Base-by-base conservation (phyloP, 2,329 filamentous ascomycete genomes). In the Blumeria hordei region DNA sequence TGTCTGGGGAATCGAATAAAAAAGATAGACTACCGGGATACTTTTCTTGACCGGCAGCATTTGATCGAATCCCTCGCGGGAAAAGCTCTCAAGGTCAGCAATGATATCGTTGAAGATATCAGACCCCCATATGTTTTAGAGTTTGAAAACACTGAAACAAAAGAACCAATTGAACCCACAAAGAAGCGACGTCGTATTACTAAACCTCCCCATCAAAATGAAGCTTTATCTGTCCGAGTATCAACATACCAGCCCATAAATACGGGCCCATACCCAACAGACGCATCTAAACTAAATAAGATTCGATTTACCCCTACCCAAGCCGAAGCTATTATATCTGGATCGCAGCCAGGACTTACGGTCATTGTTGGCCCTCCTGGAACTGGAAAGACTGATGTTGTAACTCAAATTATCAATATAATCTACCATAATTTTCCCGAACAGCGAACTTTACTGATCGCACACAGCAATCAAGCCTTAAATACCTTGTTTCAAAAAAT, bases 401-500 rank as follows among this genome's bases (percentile, higher is more conserved):
- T 88, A 51, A 95, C 90, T 4, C 92, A 98, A 67, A 93, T 96
- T 66, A 98, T 98, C 69, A 95, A 86, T 71, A 95, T 96, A 67
- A 84, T 98, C 62, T 98, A 98, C 65, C 90, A 96, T 71, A 94
- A 96, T 69, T 98, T 95, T 66, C 88, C 92, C 7, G 74, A 82
- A 59, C 88, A 98, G 67, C 83, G 87, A 62, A 98, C 92, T 0
- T 71, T 98, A 16, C 77, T 98, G 43, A 80, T 98, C 59, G 92
- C 92, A 4, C 92, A 98, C 67, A 96, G 90, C 68, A 98, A 98
- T 65, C 93, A 98, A 67, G 93, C 92, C 1, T 72, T 98, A 9
- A 98, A 98, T 64, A 92, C 98, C 66, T 74, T 98, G 1, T 98
- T 98, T 70, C 85, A 93, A 62, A 98, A 98, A 70, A 98, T 98